Evolutionary conservation across 257 asterid species (phyloP), one percentile per base, ranked within the genome.

Genomic region (Scutellaria baicalensis): DNA sequence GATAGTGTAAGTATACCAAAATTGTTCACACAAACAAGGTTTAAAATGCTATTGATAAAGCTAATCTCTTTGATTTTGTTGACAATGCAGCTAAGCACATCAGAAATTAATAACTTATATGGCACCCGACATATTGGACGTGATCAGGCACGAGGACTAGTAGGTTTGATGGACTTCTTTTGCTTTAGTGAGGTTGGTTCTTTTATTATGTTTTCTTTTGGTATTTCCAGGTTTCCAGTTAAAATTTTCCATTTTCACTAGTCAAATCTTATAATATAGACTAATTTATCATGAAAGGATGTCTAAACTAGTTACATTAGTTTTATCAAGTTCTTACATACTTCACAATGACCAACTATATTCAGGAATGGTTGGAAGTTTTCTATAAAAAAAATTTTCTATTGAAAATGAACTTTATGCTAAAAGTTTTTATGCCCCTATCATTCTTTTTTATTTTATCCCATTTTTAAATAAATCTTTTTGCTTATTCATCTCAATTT

Each of bases 111-210:
- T 68, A 85, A 86, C 51, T 84, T 87, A 61, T 93, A 91, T 76
- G 97, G 99, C 52, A 84, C 94, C 35, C 83, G 97, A 45, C 96
- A 91, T 75, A 91, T 93, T 77, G 96, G 97, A 31, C 99, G 89
- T 75, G 95, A 84, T 74, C 99, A 91, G 65, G 95, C 96, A 36
- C 84, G 88, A 20, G 88, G 85, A 58, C 94, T 93, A 6, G 97
- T 91, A 70, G 83, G 93, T 69, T 86, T 93, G 86, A 91, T 93
- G 99, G 99, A 93, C 85, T 89, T 91, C 81, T 93, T 93, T 79
- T 93, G 99, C 78, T 93, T 93, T 77, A 93, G 99, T 71, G 99
- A 93, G 99, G 99, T 93, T 81, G 49, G 88, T 66, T 58, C 38
- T 16, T 69, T 68, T 65, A 59, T 80, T 48, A 67, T 31, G 33